phyloP scores from a whole-genome alignment of 2,329 filamentous ascomycete genomes.

The Penicillium sp. region DNA sequence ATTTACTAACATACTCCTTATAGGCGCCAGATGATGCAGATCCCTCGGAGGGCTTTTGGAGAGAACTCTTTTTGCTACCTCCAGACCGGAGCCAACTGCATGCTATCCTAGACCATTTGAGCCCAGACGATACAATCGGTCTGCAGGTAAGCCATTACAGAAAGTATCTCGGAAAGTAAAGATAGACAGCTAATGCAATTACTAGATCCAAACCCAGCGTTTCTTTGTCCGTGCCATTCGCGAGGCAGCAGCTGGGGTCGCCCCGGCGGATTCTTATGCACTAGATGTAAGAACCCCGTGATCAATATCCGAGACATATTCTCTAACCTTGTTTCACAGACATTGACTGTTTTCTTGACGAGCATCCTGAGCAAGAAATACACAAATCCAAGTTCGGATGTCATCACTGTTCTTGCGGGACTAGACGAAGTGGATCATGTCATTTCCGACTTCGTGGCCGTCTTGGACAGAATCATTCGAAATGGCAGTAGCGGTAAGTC shows the following conservation, averaged over 20 bases:
- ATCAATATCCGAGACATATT: constrained; percentile 22
- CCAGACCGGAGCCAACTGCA: constrained; percentile 72
- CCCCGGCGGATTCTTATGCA: constrained; percentile 70
- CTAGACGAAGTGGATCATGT: constrained; percentile 83
- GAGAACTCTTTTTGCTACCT: constrained; percentile 87
- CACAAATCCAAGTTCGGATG: constrained; percentile 90
- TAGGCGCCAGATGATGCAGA: constrained; percentile 67
- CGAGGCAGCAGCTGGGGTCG: constrained; percentile 62
- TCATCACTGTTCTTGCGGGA: constrained; percentile 85
- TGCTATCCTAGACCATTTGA: constrained; percentile 66
- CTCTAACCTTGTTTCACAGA: constrained; percentile 59
- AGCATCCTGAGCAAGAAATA: constrained; percentile 84
- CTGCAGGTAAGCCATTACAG: constrained; percentile 57
- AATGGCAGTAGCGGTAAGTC: constrained; percentile 68
- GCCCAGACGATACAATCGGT: constrained; percentile 72
- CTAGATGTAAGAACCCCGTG: constrained; percentile 65
- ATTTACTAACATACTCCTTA: constrained; percentile 19
- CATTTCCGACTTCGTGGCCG: constrained; percentile 83
- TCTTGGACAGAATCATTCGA: constrained; percentile 78
- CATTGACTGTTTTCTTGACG: constrained; percentile 82
- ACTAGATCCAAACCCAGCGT: constrained; percentile 66
- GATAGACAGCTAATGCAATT: constrained; percentile 16
- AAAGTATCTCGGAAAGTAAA: not conserved
- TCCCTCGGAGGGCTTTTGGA: constrained; percentile 88
- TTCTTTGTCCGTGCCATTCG: constrained; percentile 73